phyloP scores from a whole-genome alignment of 192 early-diverging fungal species.

The Umbelopsis sp. region DNA sequence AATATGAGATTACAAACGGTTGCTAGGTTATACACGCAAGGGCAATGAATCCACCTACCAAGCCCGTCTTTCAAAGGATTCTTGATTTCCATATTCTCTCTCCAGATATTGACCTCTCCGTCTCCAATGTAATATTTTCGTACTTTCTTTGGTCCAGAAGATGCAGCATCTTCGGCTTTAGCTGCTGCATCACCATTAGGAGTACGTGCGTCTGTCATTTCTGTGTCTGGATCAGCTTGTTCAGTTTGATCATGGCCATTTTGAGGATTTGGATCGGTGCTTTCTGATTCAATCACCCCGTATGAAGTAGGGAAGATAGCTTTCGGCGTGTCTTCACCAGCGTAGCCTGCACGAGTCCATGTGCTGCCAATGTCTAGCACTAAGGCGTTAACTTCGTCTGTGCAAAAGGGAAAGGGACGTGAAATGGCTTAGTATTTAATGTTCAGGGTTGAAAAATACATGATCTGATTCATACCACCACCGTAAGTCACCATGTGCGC shows the following conservation, averaged over 20 bases:
- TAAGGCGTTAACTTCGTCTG: slow-evolving; percentile 92
- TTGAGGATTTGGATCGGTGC: background rate
- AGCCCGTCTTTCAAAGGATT: slow-evolving; percentile 88
- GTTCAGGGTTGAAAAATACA: background rate
- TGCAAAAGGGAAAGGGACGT: background rate
- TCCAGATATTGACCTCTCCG: slow-evolving; percentile 68
- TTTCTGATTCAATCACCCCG: slow-evolving; percentile 58
- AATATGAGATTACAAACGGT: too few species aligned
- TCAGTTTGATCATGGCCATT: background rate
- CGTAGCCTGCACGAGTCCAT: slow-evolving; percentile 90
- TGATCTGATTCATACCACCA: slow-evolving; percentile 29
- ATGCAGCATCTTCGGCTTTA: slow-evolving; percentile 23
- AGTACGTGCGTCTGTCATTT: slow-evolving; percentile 31
- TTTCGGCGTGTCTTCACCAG: slow-evolving; percentile 95
- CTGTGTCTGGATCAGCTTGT: slow-evolving; percentile 30
- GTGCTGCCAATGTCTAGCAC: slow-evolving; percentile 92
- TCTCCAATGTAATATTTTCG: slow-evolving; percentile 74
- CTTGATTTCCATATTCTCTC: slow-evolving; percentile 77
- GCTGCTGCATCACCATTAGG: slow-evolving; percentile 45
- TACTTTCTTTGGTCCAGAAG: slow-evolving; percentile 18
- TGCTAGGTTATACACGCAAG: too few species aligned
- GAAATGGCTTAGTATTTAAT: background rate
- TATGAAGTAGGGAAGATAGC: slow-evolving; percentile 82
- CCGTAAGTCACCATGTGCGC: slow-evolving; percentile 42
- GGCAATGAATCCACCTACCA: slow-evolving; percentile 45